These are phyloP conservation scores for Mimosa bimucronata DNA, from an alignment of 306 rosid species.

Conservation along the genomic window DNA sequence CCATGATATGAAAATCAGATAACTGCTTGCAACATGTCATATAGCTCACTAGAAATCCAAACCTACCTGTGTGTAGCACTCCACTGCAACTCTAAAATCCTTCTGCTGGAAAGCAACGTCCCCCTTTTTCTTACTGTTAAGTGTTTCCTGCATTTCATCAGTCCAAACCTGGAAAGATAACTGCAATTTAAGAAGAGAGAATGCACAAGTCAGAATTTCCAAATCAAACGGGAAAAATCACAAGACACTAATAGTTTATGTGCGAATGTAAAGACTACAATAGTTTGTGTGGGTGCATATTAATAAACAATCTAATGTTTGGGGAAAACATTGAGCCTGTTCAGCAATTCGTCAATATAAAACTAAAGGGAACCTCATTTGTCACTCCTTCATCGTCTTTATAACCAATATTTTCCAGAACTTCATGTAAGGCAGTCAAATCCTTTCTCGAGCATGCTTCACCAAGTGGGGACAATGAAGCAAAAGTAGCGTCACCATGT, in stretches of 20 bases:
- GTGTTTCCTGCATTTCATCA: constrained; percentile 59
- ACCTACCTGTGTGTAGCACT: constrained; percentile 54
- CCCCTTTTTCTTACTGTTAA: constrained; percentile 58
- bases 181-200: constrained; percentile 37
- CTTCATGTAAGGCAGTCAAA: constrained; percentile 58
- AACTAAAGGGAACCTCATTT: constrained; percentile 50
- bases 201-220: constrained; percentile 2
- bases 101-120: constrained; percentile 54
- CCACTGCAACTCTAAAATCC: constrained; percentile 54
- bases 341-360: neutral
- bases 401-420: constrained; percentile 55
- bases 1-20: neutral
- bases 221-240: neutral
- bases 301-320: neutral
- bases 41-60: neutral
- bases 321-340: neutral
- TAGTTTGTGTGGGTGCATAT: no score
- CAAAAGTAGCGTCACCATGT: constrained; percentile 38
- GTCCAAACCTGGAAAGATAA: constrained; percentile 66
- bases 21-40: neutral
- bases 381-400: constrained; percentile 60
- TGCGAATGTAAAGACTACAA: no score
- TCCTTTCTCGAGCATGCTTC: constrained; percentile 65
- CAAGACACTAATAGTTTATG: neutral
- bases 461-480: constrained; percentile 58